phyloP scores from a whole-genome alignment of 371 early-diverging fungal genomes.

The Lichtheimia ornata region DNA sequence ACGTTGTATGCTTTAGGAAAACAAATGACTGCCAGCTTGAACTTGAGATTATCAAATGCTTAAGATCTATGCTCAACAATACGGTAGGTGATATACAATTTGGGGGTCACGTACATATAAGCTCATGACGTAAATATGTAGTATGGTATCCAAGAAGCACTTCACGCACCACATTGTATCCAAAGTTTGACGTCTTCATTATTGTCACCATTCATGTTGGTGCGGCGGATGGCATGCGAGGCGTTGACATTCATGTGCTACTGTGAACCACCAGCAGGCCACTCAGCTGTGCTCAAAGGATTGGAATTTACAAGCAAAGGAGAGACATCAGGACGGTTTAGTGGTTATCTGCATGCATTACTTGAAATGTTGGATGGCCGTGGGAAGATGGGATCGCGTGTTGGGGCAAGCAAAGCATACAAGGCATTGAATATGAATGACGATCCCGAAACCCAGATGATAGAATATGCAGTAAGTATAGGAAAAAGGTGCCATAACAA shows the following conservation, averaged over 20 bases:
- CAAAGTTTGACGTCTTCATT: slow-evolving; percentile 70
- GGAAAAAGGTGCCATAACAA: neutral
- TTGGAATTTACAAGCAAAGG: slow-evolving; percentile 50
- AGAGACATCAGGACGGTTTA: slow-evolving; percentile 57
- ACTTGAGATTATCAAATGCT: slow-evolving; percentile 71
- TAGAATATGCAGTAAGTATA: slow-evolving; percentile 65
- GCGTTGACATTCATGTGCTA: slow-evolving; percentile 81
- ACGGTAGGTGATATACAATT: slow-evolving; percentile 24
- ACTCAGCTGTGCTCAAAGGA: slow-evolving; percentile 36
- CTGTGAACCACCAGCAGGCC: slow-evolving; percentile 73
- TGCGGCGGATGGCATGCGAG: slow-evolving; percentile 77
- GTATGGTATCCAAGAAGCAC: slow-evolving; percentile 33
- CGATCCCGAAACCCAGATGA: slow-evolving; percentile 60
- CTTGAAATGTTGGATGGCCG: slow-evolving; percentile 75
- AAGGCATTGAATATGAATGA: slow-evolving; percentile 41
- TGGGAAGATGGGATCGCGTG: slow-evolving; percentile 64
- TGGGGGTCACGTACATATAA: neutral
- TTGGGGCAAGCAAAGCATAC: slow-evolving; percentile 29
- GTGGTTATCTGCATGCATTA: slow-evolving; percentile 73
- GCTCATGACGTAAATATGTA: neutral
- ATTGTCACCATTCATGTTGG: slow-evolving; percentile 69
- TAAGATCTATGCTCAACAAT: slow-evolving; percentile 70
- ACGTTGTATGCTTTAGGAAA: slow-evolving; percentile 1
- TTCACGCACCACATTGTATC: slow-evolving; percentile 53
- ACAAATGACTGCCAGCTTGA: slow-evolving; percentile 60